Conservation (phyloP, 768 basidiomycete genomes). For the Collybia mongolica region DNA sequence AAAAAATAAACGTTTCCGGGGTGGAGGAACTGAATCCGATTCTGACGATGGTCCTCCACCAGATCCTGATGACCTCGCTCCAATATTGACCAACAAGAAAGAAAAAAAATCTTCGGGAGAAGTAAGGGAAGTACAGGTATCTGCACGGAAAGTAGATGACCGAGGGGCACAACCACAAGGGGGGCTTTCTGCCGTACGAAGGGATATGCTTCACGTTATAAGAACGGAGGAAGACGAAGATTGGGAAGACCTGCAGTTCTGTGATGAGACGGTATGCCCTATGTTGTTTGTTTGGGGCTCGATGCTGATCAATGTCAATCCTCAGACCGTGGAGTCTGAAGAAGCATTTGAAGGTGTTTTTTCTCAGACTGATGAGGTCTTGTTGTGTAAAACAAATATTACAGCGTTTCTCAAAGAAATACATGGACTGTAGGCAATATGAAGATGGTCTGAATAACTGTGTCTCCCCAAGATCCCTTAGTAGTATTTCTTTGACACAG, state of each 20-base stretch:
- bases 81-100: constrained; percentile 47
- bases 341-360: constrained; percentile 61
- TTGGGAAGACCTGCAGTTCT: constrained; percentile 72
- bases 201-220: constrained; percentile 77
- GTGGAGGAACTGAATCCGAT: constrained; percentile 63
- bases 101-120: constrained; percentile 61
- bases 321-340: constrained; percentile 61
- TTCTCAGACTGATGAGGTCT: constrained; percentile 48
- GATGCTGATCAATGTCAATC: constrained; percentile 7
- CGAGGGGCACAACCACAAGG: constrained; percentile 53
- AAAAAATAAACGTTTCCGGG: constrained; percentile 51
- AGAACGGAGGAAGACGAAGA: constrained; percentile 75
- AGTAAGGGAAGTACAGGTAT: constrained; percentile 74
- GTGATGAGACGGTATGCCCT: constrained; percentile 56
- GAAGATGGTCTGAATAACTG: too few relatives aligned
- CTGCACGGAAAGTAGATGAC: constrained; percentile 69
- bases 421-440: constrained; percentile 38
- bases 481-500: too few relatives aligned
- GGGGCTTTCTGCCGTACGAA: constrained; percentile 64
- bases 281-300: neutral
- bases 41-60: constrained; percentile 78
- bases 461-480: too few relatives aligned
- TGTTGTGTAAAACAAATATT: constrained; percentile 57
- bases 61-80: constrained; percentile 70
- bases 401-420: constrained; percentile 59